Conservation (phyloP, 2,329 filamentous ascomycete genomes). For the Onygenales sp. region DNA sequence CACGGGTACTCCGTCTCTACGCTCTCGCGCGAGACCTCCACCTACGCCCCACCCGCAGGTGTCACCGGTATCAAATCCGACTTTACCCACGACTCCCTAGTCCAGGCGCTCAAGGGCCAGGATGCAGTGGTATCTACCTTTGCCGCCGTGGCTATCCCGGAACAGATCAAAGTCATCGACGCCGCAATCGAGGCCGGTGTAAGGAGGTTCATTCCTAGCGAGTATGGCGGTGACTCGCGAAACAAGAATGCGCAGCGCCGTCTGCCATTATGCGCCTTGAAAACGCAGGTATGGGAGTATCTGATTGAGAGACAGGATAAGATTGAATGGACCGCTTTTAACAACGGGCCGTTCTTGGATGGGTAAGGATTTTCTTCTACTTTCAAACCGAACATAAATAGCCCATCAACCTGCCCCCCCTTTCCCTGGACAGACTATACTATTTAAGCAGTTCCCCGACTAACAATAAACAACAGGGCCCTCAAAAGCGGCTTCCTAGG, state of each 20-base stretch:
- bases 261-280: slow-evolving; percentile 8
- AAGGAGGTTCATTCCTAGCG: slow-evolving; percentile 5
- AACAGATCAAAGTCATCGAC: slow-evolving; percentile 6
- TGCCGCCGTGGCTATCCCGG: background rate
- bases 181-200: slow-evolving; percentile 6
- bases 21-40: slow-evolving; percentile 10
- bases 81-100: slow-evolving; percentile 14
- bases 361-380: slow-evolving; percentile 2
- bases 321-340: slow-evolving; percentile 11
- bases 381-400: background rate
- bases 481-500: slow-evolving; percentile 22
- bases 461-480: slow-evolving; percentile 1
- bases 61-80: slow-evolving; percentile 11
- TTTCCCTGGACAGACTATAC: too few relatives aligned
- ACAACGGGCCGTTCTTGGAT: slow-evolving; percentile 9
- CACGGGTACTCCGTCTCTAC: slow-evolving; percentile 11
- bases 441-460: background rate
- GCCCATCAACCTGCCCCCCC: background rate
- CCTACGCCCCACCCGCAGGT: slow-evolving; percentile 6
- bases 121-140: slow-evolving; percentile 15
- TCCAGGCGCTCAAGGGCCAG: slow-evolving; percentile 11
- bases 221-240: slow-evolving; percentile 5
- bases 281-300: slow-evolving; percentile 9
- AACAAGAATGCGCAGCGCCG: slow-evolving; percentile 1
- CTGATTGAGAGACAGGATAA: slow-evolving; percentile 11